Evolutionary conservation across 2,329 filamentous ascomycete genomes (phyloP).

Genomic region (Epichloe sylvatica): DNA sequence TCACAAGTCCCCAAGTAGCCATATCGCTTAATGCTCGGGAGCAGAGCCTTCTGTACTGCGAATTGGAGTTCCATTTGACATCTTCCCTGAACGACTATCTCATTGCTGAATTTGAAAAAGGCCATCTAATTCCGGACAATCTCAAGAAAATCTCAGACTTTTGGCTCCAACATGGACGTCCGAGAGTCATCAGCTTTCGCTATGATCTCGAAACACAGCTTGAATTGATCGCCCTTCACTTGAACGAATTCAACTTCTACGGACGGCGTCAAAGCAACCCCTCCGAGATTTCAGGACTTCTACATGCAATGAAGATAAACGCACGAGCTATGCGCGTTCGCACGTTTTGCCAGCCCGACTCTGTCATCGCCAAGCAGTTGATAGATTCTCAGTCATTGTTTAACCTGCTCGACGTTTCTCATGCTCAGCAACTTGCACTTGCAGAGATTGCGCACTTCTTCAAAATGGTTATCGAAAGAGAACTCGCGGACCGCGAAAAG

Average conservation of each 20-base stretch:
- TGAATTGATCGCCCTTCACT: slow-evolving; percentile 37
- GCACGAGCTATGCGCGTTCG: slow-evolving; percentile 38
- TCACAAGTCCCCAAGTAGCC: slow-evolving; percentile 17
- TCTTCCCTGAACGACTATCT: slow-evolving; percentile 39
- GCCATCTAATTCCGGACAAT: slow-evolving; percentile 37
- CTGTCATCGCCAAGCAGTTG: slow-evolving; percentile 43
- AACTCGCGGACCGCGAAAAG: slow-evolving; percentile 8
- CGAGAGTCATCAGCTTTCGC: slow-evolving; percentile 41
- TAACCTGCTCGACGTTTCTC: slow-evolving; percentile 32
- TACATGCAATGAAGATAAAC: slow-evolving; percentile 39
- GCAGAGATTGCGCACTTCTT: slow-evolving; percentile 41
- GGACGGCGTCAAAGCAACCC: slow-evolving; percentile 30
- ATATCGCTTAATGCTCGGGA: slow-evolving; percentile 42
- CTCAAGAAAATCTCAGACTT: slow-evolving; percentile 36
- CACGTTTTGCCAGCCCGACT: slow-evolving; percentile 45
- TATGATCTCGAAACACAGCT: slow-evolving; percentile 48
- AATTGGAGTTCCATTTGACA: slow-evolving; percentile 42
- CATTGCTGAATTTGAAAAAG: slow-evolving; percentile 37
- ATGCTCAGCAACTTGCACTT: slow-evolving; percentile 30
- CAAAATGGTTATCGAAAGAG: slow-evolving; percentile 36
- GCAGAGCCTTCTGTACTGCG: slow-evolving; percentile 44
- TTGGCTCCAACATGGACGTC: slow-evolving; percentile 39
- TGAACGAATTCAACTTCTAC: slow-evolving; percentile 40
- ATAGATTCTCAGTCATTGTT: slow-evolving; percentile 38
- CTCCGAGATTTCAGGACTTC: slow-evolving; percentile 30